A percentile compares a stretch with the other conserved stretches of the same genome.
Conservation (phyloP, 176 grass and related monocot species). For the Triticum monococcum region DNA sequence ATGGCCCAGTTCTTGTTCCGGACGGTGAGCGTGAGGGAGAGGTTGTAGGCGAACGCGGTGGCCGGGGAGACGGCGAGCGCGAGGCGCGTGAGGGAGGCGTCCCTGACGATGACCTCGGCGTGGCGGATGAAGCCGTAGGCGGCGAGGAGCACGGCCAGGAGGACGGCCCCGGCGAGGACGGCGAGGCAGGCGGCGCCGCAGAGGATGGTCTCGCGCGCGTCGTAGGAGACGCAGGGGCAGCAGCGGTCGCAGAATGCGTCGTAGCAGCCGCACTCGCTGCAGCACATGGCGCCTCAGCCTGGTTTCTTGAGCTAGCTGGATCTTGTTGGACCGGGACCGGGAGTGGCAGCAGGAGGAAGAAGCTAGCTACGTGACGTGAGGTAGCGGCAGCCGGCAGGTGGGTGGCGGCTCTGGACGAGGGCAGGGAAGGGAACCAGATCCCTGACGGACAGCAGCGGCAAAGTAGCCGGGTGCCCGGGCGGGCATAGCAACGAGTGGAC, state of each 20-base stretch:
- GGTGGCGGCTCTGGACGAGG: neutral
- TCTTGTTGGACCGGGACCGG: neutral
- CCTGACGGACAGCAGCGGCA: neutral
- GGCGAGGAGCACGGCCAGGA: conserved; percentile 9
- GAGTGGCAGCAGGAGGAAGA: neutral
- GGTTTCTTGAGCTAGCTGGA: neutral
- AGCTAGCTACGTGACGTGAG: neutral
- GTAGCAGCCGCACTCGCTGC: conserved; percentile 3
- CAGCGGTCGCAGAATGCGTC: neutral
- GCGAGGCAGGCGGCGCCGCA: neutral
- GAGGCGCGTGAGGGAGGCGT: conserved; percentile 42
- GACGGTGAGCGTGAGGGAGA: conserved; percentile 20
- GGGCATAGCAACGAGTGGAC: neutral
- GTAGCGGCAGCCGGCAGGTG: neutral
- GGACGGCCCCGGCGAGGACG: neutral
- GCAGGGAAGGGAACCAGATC: neutral
- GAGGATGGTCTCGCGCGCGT: conserved; percentile 2
- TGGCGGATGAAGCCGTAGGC: conserved; percentile 13
- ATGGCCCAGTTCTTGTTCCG: conserved; percentile 33
- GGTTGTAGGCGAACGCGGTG: conserved; percentile 10
- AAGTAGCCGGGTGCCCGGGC: neutral
- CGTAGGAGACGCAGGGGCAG: conserved; percentile 7
- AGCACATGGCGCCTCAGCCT: conserved; percentile 8
- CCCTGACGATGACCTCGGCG: neutral
- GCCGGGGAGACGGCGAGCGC: conserved; percentile 3